Evolutionary conservation across 2,329 filamentous ascomycete species (phyloP), one percentile per base, ranked within the genome.

Genomic region (Cladosporium cucumerinum): DNA sequence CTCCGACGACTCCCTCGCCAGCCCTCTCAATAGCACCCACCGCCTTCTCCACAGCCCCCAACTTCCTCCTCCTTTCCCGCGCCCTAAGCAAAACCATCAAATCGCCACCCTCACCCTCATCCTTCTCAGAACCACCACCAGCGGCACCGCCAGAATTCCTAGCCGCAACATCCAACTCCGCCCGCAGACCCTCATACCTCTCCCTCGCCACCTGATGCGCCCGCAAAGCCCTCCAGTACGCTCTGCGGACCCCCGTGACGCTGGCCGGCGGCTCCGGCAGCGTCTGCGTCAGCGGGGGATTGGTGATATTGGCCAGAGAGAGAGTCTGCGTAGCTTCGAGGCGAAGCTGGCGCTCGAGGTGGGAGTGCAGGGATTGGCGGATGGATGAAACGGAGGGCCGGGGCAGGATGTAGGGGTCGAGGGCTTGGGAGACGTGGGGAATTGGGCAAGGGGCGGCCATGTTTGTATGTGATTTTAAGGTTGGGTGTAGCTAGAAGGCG

Each of bases 341-440:
- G 12, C 64, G 30, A 10, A 68, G 43, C 12, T 69, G 67, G n/a
- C 54, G 52, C 26, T 69, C 65, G 18, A 75, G 66, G 55, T 69
- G 68, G 25, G 64, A 63, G 36, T 75, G 72, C 12, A 74, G 66
- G 32, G 64, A 65, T 61, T 69, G 66, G 46, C 74, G 66, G 60
- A 75, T 74, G 5, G 64, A 57, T 25, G 66, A 52, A 21, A 69
- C 72, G 66, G 74, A 72, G 36, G 71, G 64, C 32, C 74, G 64
- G 21, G 72, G 66, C 46, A 69, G 72, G 67, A 75, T 75, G 65
- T 69, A 76, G 12, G 74, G 72, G 18, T 63, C 51, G 7, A 76
- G 66, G 14, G 71, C 66, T 60, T 71, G 66, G n/a, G 68, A 70
- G 36, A 75, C 72, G 26, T 68, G 67, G 30, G 73, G 72, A n/a